Evolutionary conservation across 2,329 filamentous ascomycete genomes (phyloP).

Genomic region (Colletotrichum tropicale): DNA sequence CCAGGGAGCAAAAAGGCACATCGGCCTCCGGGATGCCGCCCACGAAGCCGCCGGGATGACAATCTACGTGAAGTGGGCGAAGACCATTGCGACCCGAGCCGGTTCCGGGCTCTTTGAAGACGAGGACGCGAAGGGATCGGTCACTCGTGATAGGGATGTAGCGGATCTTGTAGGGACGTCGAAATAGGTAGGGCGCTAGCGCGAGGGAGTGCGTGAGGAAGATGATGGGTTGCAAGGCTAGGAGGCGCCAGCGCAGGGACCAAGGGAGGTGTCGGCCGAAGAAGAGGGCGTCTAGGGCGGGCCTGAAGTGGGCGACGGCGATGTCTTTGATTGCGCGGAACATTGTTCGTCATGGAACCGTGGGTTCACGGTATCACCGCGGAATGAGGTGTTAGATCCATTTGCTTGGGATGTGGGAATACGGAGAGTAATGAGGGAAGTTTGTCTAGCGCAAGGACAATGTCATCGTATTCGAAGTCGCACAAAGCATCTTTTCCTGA

Average conservation of each 20-base stretch:
- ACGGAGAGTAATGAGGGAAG: not conserved
- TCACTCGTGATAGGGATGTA: slow-evolving; percentile 33
- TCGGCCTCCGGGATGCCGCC: slow-evolving; percentile 45
- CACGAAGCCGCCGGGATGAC: slow-evolving; percentile 49
- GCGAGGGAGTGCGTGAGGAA: slow-evolving; percentile 41
- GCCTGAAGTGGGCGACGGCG: slow-evolving; percentile 25
- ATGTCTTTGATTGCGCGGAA: not conserved
- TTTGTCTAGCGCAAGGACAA: too few relatives aligned
- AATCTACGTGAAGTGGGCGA: slow-evolving; percentile 48
- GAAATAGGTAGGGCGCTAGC: slow-evolving; percentile 38
- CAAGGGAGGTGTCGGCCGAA: slow-evolving; percentile 37
- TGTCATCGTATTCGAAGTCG: not conserved
- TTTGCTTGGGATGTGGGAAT: not conserved
- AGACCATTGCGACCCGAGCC: slow-evolving; percentile 16
- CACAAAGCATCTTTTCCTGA: not conserved
- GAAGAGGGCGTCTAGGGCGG: slow-evolving; percentile 38
- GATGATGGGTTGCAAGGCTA: slow-evolving; percentile 45
- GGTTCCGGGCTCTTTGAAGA: slow-evolving; percentile 33
- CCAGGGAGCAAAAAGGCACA: slow-evolving; percentile 33
- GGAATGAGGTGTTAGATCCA: not conserved
- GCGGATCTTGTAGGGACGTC: slow-evolving; percentile 34
- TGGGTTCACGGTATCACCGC: not conserved
- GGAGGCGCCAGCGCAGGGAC: slow-evolving; percentile 44
- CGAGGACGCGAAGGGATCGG: slow-evolving; percentile 32
- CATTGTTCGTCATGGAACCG: not conserved